These are phyloP conservation scores for Cytospora paraplurivora DNA, from an alignment of 2,329 filamentous ascomycete genomes.

Conservation along the genomic window DNA sequence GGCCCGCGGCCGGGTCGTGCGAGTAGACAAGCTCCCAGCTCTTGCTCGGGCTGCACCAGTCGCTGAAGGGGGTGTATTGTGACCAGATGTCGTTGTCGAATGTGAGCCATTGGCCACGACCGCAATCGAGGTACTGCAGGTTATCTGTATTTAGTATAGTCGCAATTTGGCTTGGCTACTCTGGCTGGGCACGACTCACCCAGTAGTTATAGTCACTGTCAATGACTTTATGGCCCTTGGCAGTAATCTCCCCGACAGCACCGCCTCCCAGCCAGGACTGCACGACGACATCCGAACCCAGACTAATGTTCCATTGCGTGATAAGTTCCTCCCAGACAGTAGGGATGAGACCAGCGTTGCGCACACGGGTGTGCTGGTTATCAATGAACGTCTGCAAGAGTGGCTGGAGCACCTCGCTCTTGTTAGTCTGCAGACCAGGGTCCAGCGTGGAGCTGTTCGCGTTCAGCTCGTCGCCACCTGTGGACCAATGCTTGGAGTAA, in stretches of 20 bases:
- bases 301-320: slow-evolving; percentile 72
- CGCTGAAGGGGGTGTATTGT: slow-evolving; percentile 67
- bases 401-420: slow-evolving; percentile 66
- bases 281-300: slow-evolving; percentile 71
- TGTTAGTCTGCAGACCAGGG: slow-evolving; percentile 68
- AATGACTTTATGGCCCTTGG: slow-evolving; percentile 69
- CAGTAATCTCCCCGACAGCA: slow-evolving; percentile 62
- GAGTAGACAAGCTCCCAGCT: slow-evolving; percentile 82
- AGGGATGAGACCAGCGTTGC: slow-evolving; percentile 65
- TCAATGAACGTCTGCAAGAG: slow-evolving; percentile 78
- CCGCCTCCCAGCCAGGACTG: slow-evolving; percentile 74
- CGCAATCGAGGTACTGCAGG: slow-evolving; percentile 76
- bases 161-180: not conserved
- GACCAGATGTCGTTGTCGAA: slow-evolving; percentile 55
- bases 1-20: slow-evolving; percentile 70
- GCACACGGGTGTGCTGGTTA: slow-evolving; percentile 66
- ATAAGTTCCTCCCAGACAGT: slow-evolving; percentile 91
- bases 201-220: slow-evolving; percentile 77
- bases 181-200: slow-evolving; percentile 49
- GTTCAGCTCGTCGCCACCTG: slow-evolving; percentile 87
- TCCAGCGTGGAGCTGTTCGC: slow-evolving; percentile 74
- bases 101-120: slow-evolving; percentile 77
- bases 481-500: slow-evolving; percentile 78
- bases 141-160: slow-evolving; percentile 31
- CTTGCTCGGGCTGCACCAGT: slow-evolving; percentile 81